phyloP scores from a whole-genome alignment of 768 basidiomycete species.

The Kwoniella sp. region DNA sequence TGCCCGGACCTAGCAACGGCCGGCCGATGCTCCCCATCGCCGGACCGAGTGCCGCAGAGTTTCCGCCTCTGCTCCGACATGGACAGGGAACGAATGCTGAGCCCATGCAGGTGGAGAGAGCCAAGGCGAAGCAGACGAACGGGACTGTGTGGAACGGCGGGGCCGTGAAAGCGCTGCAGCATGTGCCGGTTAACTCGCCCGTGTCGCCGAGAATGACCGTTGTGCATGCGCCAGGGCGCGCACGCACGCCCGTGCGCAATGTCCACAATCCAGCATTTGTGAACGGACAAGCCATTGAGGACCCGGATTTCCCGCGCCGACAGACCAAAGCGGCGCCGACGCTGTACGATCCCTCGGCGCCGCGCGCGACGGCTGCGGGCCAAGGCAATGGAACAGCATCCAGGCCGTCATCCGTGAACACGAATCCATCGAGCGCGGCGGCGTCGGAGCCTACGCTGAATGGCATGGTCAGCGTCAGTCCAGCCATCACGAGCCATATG shows the following conservation, averaged over 20 bases:
- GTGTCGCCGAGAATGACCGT: slow-evolving; percentile 8
- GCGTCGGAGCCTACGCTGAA: not conserved
- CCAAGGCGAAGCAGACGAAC: slow-evolving; percentile 11
- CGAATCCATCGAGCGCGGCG: slow-evolving; percentile 8
- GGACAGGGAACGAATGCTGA: slow-evolving; percentile 29
- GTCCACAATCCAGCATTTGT: not conserved
- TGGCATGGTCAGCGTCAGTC: not conserved
- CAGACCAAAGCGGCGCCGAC: slow-evolving; percentile 12
- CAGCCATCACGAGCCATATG: not conserved
- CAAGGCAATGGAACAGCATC: too few species aligned
- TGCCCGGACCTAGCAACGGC: slow-evolving; percentile 7
- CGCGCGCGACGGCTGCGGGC: not conserved
- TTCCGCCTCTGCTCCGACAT: slow-evolving; percentile 29
- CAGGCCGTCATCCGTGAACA: slow-evolving; percentile 15
- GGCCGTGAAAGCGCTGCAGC: slow-evolving; percentile 1
- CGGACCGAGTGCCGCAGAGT: slow-evolving; percentile 21
- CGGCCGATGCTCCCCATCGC: not conserved
- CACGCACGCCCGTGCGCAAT: not conserved
- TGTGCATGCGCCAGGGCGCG: slow-evolving; percentile 7
- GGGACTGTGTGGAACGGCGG: slow-evolving; percentile 33
- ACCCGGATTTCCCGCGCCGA: slow-evolving; percentile 31
- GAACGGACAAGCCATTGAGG: not conserved
- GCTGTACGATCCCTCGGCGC: slow-evolving; percentile 32
- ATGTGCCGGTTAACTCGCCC: not conserved
- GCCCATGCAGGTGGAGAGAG: slow-evolving; percentile 37